These are phyloP conservation scores for Schoenoplectus tabernaemontani DNA, from an alignment of 202 grass and related monocot species.

Conservation along the genomic window DNA sequence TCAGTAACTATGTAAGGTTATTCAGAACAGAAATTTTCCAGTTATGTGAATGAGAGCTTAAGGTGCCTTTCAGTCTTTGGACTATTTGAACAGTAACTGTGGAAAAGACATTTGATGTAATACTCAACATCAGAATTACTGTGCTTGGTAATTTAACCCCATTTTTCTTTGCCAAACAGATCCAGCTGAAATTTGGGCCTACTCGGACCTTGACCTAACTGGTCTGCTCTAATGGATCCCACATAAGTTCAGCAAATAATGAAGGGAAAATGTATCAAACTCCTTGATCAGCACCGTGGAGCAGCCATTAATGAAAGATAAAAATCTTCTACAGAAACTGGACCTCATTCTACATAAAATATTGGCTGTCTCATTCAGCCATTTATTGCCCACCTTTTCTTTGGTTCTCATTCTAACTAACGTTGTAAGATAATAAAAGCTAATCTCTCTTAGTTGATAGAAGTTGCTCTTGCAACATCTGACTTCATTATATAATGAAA, in stretches of 20 bases:
- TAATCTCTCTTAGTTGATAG: not conserved
- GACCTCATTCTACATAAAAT: not conserved
- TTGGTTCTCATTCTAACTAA: not conserved
- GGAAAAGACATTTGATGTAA: no score
- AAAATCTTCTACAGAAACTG: not conserved
- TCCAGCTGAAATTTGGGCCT: not conserved
- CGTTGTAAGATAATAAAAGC: not conserved
- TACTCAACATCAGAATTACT: no score
- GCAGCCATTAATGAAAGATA: not conserved
- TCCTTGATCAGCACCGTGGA: not conserved
- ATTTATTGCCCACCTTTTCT: not conserved
- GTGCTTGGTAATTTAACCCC: not conserved
- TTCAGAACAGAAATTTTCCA: no score
- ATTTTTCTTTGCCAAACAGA: not conserved
- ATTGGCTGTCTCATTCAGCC: not conserved
- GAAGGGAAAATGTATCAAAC: not conserved
- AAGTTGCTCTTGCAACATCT: not conserved
- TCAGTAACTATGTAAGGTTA: no score
- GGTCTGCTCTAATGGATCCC: not conserved
- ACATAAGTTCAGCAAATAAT: not conserved
- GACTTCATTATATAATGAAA: not conserved
- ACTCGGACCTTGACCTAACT: not conserved
- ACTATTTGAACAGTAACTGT: no score
- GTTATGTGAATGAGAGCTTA: no score
- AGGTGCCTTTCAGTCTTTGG: no score